These are phyloP conservation scores for Purpureocillium takamizusanense DNA, from an alignment of 2,329 filamentous ascomycete genomes.

Conservation along the genomic window DNA sequence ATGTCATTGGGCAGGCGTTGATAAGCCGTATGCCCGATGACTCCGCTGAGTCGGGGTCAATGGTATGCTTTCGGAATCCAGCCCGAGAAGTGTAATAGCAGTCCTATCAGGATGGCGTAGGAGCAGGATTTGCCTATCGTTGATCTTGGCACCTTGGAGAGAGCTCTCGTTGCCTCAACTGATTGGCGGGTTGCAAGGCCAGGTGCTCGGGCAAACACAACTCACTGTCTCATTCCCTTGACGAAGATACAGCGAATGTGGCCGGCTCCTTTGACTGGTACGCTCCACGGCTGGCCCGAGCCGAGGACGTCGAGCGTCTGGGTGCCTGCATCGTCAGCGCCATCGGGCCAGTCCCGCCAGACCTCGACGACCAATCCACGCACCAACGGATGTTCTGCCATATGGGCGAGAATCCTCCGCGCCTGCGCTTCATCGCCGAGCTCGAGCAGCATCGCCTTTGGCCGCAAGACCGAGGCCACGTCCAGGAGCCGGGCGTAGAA, in stretches of 20 bases:
- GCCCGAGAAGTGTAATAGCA: too few relatives aligned
- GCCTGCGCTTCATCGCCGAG: conserved; percentile 64
- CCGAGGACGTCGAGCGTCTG: conserved; percentile 12
- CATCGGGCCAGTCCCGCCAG: conserved; percentile 61
- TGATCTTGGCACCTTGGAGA: too few relatives aligned
- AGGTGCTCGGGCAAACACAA: background rate
- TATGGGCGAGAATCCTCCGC: conserved; percentile 46
- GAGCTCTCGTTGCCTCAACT: too few relatives aligned
- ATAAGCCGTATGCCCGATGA: too few relatives aligned
- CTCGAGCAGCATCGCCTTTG: conserved; percentile 57
- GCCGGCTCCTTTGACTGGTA: conserved; percentile 37
- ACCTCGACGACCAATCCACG: conserved; percentile 44
- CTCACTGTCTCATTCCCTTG: background rate
- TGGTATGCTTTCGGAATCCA: too few relatives aligned
- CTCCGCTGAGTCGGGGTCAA: too few relatives aligned
- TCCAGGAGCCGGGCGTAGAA: conserved; percentile 62
- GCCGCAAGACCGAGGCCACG: conserved; percentile 37
- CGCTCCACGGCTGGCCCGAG: conserved; percentile 6
- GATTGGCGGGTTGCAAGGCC: too few relatives aligned
- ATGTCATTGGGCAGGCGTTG: too few relatives aligned
- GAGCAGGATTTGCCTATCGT: too few relatives aligned
- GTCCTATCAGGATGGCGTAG: too few relatives aligned
- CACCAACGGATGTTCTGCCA: conserved; percentile 18
- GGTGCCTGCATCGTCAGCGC: conserved; percentile 18
- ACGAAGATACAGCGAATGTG: conserved; percentile 34